Evolutionary conservation across 202 grass and related monocot genomes (phyloP).

Genomic region (Elaeis oleifera): DNA sequence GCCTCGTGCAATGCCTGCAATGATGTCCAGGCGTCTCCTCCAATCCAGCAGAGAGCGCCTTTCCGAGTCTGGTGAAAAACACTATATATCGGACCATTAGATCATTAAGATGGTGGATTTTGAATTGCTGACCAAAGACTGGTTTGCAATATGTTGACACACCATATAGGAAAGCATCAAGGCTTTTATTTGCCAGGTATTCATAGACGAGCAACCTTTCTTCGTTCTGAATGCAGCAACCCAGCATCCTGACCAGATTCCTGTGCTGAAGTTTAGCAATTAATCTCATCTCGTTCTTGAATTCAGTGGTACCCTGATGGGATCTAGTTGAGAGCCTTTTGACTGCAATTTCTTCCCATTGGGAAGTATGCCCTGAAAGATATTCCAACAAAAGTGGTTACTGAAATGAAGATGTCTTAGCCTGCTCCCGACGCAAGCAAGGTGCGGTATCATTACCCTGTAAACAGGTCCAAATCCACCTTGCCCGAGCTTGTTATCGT

Average conservation of each 20-base stretch:
- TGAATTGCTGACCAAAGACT: too few relatives aligned
- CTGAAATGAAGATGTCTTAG: background rate
- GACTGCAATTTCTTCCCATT: constrained; percentile 28
- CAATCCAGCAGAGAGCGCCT: constrained; percentile 58
- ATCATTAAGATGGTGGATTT: too few relatives aligned
- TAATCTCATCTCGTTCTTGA: constrained; percentile 77
- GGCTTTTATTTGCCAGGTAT: constrained; percentile 80
- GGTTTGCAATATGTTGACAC: constrained; percentile 1
- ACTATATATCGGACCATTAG: too few relatives aligned
- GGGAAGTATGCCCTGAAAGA: constrained; percentile 46
- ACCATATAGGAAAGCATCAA: constrained; percentile 86
- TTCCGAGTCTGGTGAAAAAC: constrained; percentile 23
- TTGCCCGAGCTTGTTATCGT: background rate
- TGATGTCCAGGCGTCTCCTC: constrained; percentile 59
- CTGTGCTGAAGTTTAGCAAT: constrained; percentile 96
- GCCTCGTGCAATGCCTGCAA: constrained; percentile 69
- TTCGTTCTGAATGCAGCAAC: constrained; percentile 74
- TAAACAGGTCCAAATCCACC: constrained; percentile 16
- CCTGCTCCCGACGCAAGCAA: background rate
- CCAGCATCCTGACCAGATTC: constrained; percentile 75
- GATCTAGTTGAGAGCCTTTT: constrained; percentile 81
- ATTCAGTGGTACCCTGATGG: constrained; percentile 57
- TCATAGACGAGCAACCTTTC: constrained; percentile 94
- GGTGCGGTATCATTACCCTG: background rate
- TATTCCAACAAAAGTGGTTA: background rate